Evolutionary conservation across 2,329 filamentous ascomycete species (phyloP).

Genomic region (Coniochaeta sp.): DNA sequence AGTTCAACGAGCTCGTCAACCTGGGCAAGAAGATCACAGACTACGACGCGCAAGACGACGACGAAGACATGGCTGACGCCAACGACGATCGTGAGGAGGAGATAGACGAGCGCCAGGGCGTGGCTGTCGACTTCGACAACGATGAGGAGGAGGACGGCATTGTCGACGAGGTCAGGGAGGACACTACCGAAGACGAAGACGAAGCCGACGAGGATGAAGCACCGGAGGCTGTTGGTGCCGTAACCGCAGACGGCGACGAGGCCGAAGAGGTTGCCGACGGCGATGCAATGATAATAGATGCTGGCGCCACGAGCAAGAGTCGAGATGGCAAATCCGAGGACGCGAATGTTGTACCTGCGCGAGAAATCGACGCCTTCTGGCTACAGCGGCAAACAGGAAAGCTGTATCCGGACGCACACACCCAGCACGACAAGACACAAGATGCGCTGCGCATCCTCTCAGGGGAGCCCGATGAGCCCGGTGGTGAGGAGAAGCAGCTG

Average conservation of each 20-base stretch:
- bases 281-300: conserved; percentile 81
- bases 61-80: conserved; percentile 75
- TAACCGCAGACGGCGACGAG: conserved; percentile 37
- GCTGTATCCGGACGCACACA: conserved; percentile 85
- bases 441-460: conserved; percentile 77
- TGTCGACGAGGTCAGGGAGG: conserved; percentile 81
- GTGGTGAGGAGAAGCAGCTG: conserved; percentile 75
- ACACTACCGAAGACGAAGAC: conserved; percentile 76
- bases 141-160: conserved; percentile 76
- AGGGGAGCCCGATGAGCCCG: conserved; percentile 60
- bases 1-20: conserved; percentile 96
- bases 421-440: conserved; percentile 86
- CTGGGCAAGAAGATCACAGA: conserved; percentile 98
- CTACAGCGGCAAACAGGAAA: conserved; percentile 85
- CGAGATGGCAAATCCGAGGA: conserved; percentile 41
- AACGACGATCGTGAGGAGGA: conserved; percentile 62
- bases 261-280: conserved; percentile 48
- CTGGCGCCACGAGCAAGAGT: conserved; percentile 43
- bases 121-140: conserved; percentile 92
- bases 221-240: conserved; percentile 45
- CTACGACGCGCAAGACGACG: conserved; percentile 93
- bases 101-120: conserved; percentile 89
- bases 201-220: conserved; percentile 55
- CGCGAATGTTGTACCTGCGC: conserved; percentile 63
- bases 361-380: conserved; percentile 97